Percentiles rank a stretch among this genome's conserved stretches.
phyloP scores from a whole-genome alignment of 345 rosid genomes.

The Bretschneidera sinensis region DNA sequence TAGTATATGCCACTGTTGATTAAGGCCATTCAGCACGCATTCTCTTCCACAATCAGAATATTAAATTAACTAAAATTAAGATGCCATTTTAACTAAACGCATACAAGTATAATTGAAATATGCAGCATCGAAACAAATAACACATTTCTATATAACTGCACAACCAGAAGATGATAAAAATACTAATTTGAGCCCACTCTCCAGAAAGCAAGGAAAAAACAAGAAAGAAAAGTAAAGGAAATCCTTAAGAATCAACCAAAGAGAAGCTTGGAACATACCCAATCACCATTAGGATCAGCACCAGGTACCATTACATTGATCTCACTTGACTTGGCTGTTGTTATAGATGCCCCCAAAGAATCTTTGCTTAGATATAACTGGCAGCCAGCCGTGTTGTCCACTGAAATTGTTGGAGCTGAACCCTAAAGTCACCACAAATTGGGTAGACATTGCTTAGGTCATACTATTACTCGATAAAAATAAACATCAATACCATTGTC shows the following conservation, averaged over 20 bases:
- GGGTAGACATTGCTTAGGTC: constrained; percentile 8
- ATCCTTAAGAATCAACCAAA: neutral
- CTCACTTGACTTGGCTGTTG: constrained; percentile 95
- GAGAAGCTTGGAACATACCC: constrained; percentile 48
- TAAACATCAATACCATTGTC: neutral
- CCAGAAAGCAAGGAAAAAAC: neutral
- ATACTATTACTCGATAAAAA: neutral
- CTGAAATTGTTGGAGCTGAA: constrained; percentile 89
- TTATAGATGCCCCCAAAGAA: constrained; percentile 65
- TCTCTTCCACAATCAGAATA: too few relatives aligned
- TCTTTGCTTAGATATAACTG: constrained; percentile 82
- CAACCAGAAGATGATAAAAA: neutral
- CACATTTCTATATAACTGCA: neutral
- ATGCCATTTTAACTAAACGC: too few relatives aligned
- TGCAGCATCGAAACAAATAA: neutral
- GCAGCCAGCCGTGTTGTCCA: constrained; percentile 87
- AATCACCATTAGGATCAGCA: constrained; percentile 56
- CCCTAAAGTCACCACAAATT: constrained; percentile 46
- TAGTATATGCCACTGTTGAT: too few relatives aligned
- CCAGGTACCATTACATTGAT: constrained; percentile 87
- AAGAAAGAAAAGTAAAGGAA: neutral
- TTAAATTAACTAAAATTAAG: too few relatives aligned
- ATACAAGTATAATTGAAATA: too few relatives aligned
- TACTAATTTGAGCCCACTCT: neutral
- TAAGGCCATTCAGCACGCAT: too few relatives aligned